These are phyloP conservation scores for Aspergillus spinulosporus DNA, from an alignment of 2,329 filamentous ascomycete species.

Conservation along the genomic window DNA sequence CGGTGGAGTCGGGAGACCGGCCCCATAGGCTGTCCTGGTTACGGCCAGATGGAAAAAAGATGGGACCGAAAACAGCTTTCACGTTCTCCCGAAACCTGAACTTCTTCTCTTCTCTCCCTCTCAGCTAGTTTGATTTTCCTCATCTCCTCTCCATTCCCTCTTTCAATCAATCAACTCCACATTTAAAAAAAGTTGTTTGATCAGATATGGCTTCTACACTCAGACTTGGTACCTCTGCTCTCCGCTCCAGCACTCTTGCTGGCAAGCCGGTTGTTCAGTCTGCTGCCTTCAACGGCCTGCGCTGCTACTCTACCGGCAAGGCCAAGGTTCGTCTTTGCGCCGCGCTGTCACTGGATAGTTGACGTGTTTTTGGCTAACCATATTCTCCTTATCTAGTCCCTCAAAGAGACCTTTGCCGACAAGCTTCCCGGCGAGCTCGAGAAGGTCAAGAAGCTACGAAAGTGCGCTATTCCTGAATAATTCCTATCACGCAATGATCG, in stretches of 20 bases:
- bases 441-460: constrained; percentile 97
- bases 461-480: constrained; percentile 59
- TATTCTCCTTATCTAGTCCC: constrained; percentile 60
- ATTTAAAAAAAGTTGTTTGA: constrained; percentile 37
- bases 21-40: constrained; percentile 31
- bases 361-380: constrained; percentile 27
- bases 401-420: constrained; percentile 98
- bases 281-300: constrained; percentile 75
- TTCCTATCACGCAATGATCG: constrained; percentile 5
- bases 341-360: constrained; percentile 29
- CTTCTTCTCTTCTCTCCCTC: constrained; percentile 30
- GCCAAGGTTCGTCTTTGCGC: constrained; percentile 62
- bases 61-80: constrained; percentile 34
- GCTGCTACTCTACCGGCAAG: constrained; percentile 88
- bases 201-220: constrained; percentile 78
- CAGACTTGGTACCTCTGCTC: constrained; percentile 75
- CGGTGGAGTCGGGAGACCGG: constrained; percentile 26
- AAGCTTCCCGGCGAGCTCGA: constrained; percentile 95
- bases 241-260: constrained; percentile 72
- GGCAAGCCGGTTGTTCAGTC: constrained; percentile 67
- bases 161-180: constrained; percentile 33
- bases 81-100: constrained; percentile 22
- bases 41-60: constrained; percentile 36
- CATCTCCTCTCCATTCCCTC: constrained; percentile 34
- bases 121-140: constrained; percentile 36